Conservation (phyloP, 2,329 filamentous ascomycete genomes). For the Chrysoporthe deuterocubensis region DNA sequence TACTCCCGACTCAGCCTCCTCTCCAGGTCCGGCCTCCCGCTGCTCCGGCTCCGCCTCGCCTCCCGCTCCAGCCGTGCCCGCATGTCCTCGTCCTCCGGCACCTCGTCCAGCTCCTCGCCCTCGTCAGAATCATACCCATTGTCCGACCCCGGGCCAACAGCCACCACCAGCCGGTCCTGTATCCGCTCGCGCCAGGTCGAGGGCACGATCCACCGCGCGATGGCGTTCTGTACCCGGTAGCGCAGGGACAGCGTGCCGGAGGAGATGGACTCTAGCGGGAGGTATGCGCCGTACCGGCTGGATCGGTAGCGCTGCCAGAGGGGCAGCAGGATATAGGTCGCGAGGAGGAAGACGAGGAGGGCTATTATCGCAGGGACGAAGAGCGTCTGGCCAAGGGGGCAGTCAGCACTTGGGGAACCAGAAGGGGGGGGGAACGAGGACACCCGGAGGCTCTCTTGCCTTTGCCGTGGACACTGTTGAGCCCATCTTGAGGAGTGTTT, state of each 20-base stretch:
- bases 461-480: conserved; percentile 36
- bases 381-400: conserved; percentile 58
- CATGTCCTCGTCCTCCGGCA: conserved; percentile 54
- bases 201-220: conserved; percentile 47
- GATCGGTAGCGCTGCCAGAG: conserved; percentile 69
- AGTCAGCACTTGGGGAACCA: neutral
- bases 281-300: conserved; percentile 73
- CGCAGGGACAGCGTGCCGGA: conserved; percentile 60
- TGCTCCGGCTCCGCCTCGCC: conserved; percentile 23
- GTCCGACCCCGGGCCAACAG: conserved; percentile 45
- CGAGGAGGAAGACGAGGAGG: conserved; percentile 67
- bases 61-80: conserved; percentile 40
- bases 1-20: conserved; percentile 76
- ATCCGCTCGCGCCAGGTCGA: conserved; percentile 52
- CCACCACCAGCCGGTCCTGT: conserved; percentile 44
- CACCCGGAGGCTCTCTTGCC: conserved; percentile 1
- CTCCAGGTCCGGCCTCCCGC: conserved; percentile 48
- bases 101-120: conserved; percentile 70
- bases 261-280: conserved; percentile 68
- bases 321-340: conserved; percentile 69
- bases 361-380: conserved; percentile 73
- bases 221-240: conserved; percentile 50
- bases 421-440: neutral
- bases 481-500: conserved; percentile 38
- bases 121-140: conserved; percentile 66